Percentiles rank a stretch among this genome's conserved stretches.
Evolutionary conservation across 805 yeast species (phyloP).

Genomic region (Ogataea kodamae): DNA sequence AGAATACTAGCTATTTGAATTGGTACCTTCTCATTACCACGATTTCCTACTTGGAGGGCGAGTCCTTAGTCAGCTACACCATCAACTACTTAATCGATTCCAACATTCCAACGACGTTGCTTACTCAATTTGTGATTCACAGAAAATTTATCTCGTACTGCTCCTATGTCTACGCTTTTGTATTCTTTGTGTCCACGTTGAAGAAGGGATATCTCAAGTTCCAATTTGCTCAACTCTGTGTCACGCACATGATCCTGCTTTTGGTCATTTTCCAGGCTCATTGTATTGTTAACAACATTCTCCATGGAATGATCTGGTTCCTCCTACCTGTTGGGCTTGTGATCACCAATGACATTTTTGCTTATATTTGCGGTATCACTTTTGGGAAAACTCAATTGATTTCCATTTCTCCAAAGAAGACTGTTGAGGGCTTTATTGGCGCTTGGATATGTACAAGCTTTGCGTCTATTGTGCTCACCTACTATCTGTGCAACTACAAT

Average conservation of each 20-base stretch:
- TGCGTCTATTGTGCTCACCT: constrained; percentile 65
- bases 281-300: constrained; percentile 81
- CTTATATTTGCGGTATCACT: constrained; percentile 94
- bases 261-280: constrained; percentile 93
- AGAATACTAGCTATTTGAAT: constrained; percentile 76
- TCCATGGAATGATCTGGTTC: constrained; percentile 93
- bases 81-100: constrained; percentile 27
- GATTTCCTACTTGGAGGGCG: constrained; percentile 85
- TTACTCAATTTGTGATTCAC: constrained; percentile 42
- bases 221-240: constrained; percentile 91
- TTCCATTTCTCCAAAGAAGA: constrained; percentile 93
- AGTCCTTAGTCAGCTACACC: constrained; percentile 62
- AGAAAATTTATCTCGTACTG: constrained; percentile 84
- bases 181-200: constrained; percentile 83
- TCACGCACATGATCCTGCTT: constrained; percentile 89
- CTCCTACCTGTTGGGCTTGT: constrained; percentile 88
- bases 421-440: constrained; percentile 95
- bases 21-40: constrained; percentile 93
- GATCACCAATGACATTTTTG: constrained; percentile 92
- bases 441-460: constrained; percentile 94
- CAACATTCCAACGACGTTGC: constrained; percentile 27
- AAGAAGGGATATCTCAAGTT: constrained; percentile 85
- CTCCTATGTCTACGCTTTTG: constrained; percentile 81
- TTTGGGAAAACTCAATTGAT: constrained; percentile 92
- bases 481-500: constrained; percentile 57